A percentile compares a stretch with the other conserved stretches of the same genome.
These are phyloP conservation scores for Priceomyces carsonii DNA, from an alignment of 805 yeast genomes.

Conservation along the genomic window DNA sequence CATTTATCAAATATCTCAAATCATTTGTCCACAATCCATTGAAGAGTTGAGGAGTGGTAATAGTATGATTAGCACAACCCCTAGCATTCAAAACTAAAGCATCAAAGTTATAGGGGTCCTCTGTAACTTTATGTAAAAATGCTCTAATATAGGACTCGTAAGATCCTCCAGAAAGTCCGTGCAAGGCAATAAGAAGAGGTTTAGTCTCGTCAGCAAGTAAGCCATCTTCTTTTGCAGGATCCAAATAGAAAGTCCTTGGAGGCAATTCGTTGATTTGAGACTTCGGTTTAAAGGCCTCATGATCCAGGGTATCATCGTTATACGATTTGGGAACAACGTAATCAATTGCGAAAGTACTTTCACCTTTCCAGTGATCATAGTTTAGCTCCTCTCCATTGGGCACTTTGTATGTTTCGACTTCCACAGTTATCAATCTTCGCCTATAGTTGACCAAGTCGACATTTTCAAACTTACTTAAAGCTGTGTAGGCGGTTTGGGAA, in stretches of 20 bases:
- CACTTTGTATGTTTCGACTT: slow-evolving; percentile 22
- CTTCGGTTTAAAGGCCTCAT: slow-evolving; percentile 36
- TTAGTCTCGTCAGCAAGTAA: slow-evolving; percentile 37
- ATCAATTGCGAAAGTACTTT: slow-evolving; percentile 51
- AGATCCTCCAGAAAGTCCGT: slow-evolving; percentile 81
- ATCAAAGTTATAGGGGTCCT: slow-evolving; percentile 46
- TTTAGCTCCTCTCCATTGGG: slow-evolving; percentile 25
- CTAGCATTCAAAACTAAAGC: slow-evolving; percentile 65
- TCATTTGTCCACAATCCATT: slow-evolving; percentile 73
- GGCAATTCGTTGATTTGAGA: slow-evolving; percentile 59
- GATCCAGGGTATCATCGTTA: slow-evolving; percentile 15
- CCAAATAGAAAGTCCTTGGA: slow-evolving; percentile 65
- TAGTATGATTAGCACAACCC: slow-evolving; percentile 76
- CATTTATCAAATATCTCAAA: slow-evolving; percentile 57
- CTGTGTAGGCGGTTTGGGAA: slow-evolving; percentile 50
- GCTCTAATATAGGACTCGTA: slow-evolving; percentile 73
- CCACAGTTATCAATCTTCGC: slow-evolving; percentile 37
- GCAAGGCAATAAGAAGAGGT: slow-evolving; percentile 64
- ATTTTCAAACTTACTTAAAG: slow-evolving; percentile 42
- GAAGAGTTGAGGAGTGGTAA: slow-evolving; percentile 67
- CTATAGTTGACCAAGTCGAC: slow-evolving; percentile 47
- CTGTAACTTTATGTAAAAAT: slow-evolving; percentile 44
- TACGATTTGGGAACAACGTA: slow-evolving; percentile 30
- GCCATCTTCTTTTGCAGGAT: slow-evolving; percentile 41
- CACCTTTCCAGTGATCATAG: slow-evolving; percentile 43